Base-by-base conservation (phyloP, 75 land plant genomes). In the Selaginella tamariscina region DNA sequence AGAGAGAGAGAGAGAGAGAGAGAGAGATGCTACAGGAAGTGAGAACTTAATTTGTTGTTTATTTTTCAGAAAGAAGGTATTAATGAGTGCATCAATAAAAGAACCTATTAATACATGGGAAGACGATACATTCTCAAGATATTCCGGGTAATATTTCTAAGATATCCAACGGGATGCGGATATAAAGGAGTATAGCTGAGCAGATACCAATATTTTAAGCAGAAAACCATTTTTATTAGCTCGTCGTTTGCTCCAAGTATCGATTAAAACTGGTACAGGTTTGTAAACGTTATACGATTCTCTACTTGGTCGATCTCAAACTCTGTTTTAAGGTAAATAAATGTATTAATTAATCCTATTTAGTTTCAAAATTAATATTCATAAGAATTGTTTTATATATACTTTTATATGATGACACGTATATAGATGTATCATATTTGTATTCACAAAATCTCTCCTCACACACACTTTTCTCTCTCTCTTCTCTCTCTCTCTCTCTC, bases 101-200 rank as follows among this genome's bases (percentile, higher is more conserved):
- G n/a, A n/a, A n/a, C n/a, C n/a, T n/a, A n/a, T n/a, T n/a, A n/a
- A n/a, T n/a, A n/a, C n/a, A n/a, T 56, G 68, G 70, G 56, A 72
- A 32, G 33, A 65, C 11, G 90, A 84, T 59, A 63, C 82, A 2
- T 94, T 94, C 75, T 83, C 98, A 0, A 74, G 80, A 71, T 79
- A 83, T 73, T 94, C 98, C n/a, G 8, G 88, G 98, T 0, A 89
- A 94, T 64, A 71, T 94, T 27, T 88, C 93, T 57, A 71, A 83
- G 29, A 75, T 76, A 2, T 73, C 76, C 13, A 64, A 62, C 0
- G 73, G 79, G 95, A 86, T 68, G 81, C 83, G 2, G 96, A 83
- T 15, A 64, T 89, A 30, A 63, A 66, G 8, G 82, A 80, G 60
- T 94, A 94, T 78, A 77, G 83, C 64, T 30, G 76, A 2, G 0